Conservation (phyloP, 1,284 basidiomycete genomes). For the Ustilago cynodontis region DNA sequence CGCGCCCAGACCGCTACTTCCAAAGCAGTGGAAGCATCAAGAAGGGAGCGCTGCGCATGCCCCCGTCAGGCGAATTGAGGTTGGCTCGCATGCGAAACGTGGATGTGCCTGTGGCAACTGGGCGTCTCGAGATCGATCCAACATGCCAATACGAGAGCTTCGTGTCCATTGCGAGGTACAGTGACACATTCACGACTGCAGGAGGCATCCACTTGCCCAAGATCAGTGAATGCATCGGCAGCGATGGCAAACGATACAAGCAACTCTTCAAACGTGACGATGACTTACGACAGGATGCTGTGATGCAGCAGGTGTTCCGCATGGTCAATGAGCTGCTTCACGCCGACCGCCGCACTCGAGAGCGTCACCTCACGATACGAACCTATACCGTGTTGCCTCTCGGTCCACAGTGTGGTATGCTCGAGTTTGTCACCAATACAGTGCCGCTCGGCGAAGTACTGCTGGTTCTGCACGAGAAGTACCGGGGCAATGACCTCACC, state of each 20-base stretch:
- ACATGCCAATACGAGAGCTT: constrained; percentile 74
- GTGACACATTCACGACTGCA: constrained; percentile 75
- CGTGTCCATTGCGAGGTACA: constrained; percentile 76
- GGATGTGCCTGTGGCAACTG: constrained; percentile 80
- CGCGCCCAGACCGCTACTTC: constrained; percentile 41
- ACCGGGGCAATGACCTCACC: constrained; percentile 42
- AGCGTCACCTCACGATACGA: constrained; percentile 80
- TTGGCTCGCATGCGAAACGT: constrained; percentile 41
- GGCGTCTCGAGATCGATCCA: constrained; percentile 79
- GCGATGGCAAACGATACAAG: constrained; percentile 78
- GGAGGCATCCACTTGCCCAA: constrained; percentile 89
- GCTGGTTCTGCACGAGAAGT: constrained; percentile 74
- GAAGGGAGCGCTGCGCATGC: constrained; percentile 45
- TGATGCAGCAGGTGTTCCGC: constrained; percentile 98
- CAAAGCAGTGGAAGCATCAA: constrained; percentile 39
- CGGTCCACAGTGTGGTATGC: constrained; percentile 81
- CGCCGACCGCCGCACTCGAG: constrained; percentile 80
- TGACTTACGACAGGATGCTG: constrained; percentile 94
- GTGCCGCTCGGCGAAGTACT: constrained; percentile 79
- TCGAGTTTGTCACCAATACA: constrained; percentile 92
- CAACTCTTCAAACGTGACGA: constrained; percentile 94
- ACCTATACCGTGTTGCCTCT: constrained; percentile 92
- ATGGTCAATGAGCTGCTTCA: constrained; percentile 84
- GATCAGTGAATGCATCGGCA: constrained; percentile 79
- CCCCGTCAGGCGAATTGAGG: constrained; percentile 37